Base-by-base conservation (phyloP, 2,329 filamentous ascomycete species). In the Geosmithia flava region DNA sequence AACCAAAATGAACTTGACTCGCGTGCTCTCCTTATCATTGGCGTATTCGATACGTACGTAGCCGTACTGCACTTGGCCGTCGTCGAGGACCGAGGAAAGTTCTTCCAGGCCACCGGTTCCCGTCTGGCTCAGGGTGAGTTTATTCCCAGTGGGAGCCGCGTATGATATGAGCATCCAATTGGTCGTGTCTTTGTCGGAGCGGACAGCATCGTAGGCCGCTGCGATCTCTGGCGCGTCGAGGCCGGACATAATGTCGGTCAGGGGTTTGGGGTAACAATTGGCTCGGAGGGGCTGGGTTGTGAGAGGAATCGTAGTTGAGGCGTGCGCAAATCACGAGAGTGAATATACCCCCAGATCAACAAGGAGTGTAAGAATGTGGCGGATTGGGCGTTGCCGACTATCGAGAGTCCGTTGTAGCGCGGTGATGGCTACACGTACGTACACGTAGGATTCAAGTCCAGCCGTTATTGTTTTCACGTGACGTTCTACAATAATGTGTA, bases 151-250 rank as follows among this genome's bases (percentile, higher is more conserved):
- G 20, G 72, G 65, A 2, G 68, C 64, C 11, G 74, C 70, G 65
- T 83, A 76, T 54, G 78, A 80, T 55, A 85, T 70, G 49, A 85
- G 71, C 20, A 85, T 72, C 80, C 80, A 85, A 66, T 81, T 83
- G 47, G 70, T 75, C 48, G 68, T 63, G 51, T 78, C 72, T 60
- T 79, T 80, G 69, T 81, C 77, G 53, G 70, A 75, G 49, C 78
- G 76, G 49, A 82, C 76, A 49, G 74, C 71, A 47, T 81, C 75
- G 68, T 81, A 81, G 51, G 78, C 78, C 50, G 72, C 67, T 50
- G 70, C 68, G 58, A 81, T 74, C 48, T 80, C 77, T 57, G 76
- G 71, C 52, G 68, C 57, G 59, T 74, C 65, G 60, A 66, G 61
- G 58, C 68, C 69, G 53, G 71, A 76, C 72, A 76, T 76, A 42